A percentile compares a stretch with the other conserved stretches of the same genome.
Conservation (phyloP, 257 asterid genomes). For the Capsicum baccatum region DNA sequence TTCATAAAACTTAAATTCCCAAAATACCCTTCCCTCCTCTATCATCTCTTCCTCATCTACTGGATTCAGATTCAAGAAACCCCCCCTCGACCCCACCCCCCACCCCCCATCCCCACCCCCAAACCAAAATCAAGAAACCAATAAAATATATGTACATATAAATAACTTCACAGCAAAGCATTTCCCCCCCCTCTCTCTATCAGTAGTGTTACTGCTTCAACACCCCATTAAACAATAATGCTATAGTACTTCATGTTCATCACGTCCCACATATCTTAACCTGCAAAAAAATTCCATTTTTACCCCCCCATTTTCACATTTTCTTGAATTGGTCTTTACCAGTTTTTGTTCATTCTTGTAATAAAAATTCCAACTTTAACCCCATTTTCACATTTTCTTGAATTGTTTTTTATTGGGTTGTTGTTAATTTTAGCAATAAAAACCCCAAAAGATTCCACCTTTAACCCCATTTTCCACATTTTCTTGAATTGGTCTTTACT, state of each 20-base stretch:
- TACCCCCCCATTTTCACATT: background rate
- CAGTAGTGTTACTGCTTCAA: constrained; percentile 29
- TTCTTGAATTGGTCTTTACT: constrained; percentile 29
- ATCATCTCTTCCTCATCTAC: background rate
- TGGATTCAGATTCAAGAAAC: constrained; percentile 27
- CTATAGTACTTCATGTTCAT: constrained; percentile 58
- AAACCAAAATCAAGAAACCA: constrained; percentile 16
- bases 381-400: constrained; percentile 34
- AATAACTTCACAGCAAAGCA: constrained; percentile 23
- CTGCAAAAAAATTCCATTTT: background rate
- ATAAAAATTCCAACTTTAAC: background rate
- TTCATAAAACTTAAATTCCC: background rate
- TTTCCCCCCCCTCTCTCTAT: background rate
- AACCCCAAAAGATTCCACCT: no score
- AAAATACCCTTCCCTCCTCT: background rate
- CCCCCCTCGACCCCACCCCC: background rate
- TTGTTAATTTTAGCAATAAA: constrained; percentile 10
- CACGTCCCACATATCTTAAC: constrained; percentile 67
- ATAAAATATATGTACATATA: background rate
- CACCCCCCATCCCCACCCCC: constrained; percentile 13
- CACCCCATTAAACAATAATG: constrained; percentile 22
- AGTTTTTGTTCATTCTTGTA: constrained; percentile 12
- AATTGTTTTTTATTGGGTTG: background rate
- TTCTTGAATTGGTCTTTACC: constrained; percentile 29
- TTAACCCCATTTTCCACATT: background rate